Percentiles rank a stretch among this genome's conserved stretches.
Conservation (phyloP, 2,329 filamentous ascomycete species). For the Exophiala sp. region DNA sequence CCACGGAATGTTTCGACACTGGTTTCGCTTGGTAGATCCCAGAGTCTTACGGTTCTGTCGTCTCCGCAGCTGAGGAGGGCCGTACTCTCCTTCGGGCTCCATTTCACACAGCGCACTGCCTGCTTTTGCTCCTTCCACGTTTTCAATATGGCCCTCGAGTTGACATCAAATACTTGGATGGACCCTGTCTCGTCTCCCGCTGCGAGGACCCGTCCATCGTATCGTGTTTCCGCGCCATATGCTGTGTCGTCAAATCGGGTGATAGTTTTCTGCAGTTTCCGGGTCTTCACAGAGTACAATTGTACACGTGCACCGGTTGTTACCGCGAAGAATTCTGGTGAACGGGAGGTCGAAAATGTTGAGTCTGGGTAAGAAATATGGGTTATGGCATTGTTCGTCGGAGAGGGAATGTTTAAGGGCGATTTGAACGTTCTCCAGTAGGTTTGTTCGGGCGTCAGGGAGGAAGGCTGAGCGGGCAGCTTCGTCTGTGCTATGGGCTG, state of each 20-base stretch:
- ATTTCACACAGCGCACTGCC: constrained; percentile 85
- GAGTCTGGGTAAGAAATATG: constrained; percentile 70
- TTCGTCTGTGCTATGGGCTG: constrained; percentile 73
- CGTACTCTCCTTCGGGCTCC: constrained; percentile 83
- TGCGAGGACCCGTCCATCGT: constrained; percentile 81
- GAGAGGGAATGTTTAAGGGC: constrained; percentile 81
- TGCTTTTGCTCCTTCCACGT: constrained; percentile 94
- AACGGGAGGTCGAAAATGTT: constrained; percentile 53
- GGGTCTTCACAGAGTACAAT: constrained; percentile 84
- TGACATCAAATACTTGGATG: constrained; percentile 92
- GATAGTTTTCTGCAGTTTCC: constrained; percentile 89
- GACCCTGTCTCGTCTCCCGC: constrained; percentile 87
- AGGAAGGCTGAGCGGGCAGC: constrained; percentile 73
- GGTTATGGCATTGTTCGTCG: constrained; percentile 81
- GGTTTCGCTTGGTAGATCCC: constrained; percentile 80
- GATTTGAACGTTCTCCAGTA: constrained; percentile 97
- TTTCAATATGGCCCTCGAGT: constrained; percentile 82
- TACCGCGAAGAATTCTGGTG: constrained; percentile 66
- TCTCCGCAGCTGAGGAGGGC: constrained; percentile 83
- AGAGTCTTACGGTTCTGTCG: constrained; percentile 84
- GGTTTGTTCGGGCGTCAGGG: constrained; percentile 81
- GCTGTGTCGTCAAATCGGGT: constrained; percentile 89
- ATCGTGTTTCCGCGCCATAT: constrained; percentile 78
- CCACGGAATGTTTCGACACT: constrained; percentile 74
- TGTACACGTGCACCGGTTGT: constrained; percentile 92